Percentiles rank a stretch among this genome's conserved stretches.
phyloP scores from a whole-genome alignment of 345 rosid species.

The Sonneratia alba region DNA sequence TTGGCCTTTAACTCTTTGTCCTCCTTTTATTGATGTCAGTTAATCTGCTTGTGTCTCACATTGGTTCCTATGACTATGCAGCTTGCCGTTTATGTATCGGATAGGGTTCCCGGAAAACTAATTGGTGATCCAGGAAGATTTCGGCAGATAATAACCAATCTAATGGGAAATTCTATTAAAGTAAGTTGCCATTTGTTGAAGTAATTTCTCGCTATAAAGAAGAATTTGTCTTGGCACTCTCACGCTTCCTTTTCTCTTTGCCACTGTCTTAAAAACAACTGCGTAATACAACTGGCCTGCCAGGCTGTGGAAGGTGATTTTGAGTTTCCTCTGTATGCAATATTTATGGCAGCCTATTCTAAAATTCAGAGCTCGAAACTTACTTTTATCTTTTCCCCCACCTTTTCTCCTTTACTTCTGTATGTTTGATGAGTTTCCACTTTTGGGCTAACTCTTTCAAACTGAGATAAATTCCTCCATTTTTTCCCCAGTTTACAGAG shows the following conservation, averaged over 20 bases:
- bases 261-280: neutral
- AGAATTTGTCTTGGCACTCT: neutral
- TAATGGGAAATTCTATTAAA: conserved; percentile 93
- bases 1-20: neutral
- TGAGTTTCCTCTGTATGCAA: neutral
- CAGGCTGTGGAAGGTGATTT: neutral
- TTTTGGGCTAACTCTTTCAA: neutral
- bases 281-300: neutral
- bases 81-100: conserved; percentile 90
- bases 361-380: neutral
- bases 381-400: neutral
- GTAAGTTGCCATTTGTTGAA: conserved; percentile 27
- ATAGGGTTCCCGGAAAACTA: conserved; percentile 67
- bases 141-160: conserved; percentile 87
- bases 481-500: conserved; percentile 59
- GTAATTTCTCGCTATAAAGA: neutral
- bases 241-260: neutral
- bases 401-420: neutral
- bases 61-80: conserved; percentile 26
- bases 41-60: conserved; percentile 8
- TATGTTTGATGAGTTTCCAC: neutral
- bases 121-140: conserved; percentile 94
- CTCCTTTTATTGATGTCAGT: neutral
- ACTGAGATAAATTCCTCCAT: conserved; percentile 7
- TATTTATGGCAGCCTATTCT: neutral